Evolutionary conservation across 352 stramenopile species (phyloP).

Genomic region (Elongisporangium prolatum): DNA sequence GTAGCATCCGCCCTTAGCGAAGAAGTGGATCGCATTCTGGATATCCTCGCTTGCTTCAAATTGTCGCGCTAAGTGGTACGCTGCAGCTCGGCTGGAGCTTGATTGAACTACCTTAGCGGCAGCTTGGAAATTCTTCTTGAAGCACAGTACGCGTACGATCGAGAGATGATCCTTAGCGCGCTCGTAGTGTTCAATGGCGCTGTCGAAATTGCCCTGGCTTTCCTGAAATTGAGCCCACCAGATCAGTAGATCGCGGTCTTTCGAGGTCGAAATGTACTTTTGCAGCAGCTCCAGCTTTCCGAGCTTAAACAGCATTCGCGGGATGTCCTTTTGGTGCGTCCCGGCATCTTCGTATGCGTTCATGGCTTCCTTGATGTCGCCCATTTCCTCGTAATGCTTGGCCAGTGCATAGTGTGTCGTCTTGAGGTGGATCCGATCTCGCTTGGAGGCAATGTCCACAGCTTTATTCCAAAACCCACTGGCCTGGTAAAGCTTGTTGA

Average conservation of each 20-base stretch:
- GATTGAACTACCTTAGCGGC: slow-evolving; percentile 86
- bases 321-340: slow-evolving; percentile 89
- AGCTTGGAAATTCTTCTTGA: slow-evolving; percentile 82
- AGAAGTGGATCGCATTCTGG: slow-evolving; percentile 90
- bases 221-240: slow-evolving; percentile 95
- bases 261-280: slow-evolving; percentile 86
- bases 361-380: slow-evolving; percentile 87
- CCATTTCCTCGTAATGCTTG: slow-evolving; percentile 87
- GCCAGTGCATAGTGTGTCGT: slow-evolving; percentile 88
- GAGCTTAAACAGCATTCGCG: slow-evolving; percentile 90
- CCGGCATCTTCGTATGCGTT: slow-evolving; percentile 89
- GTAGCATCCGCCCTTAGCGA: slow-evolving; percentile 83
- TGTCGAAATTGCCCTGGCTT: slow-evolving; percentile 83
- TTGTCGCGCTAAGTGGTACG: slow-evolving; percentile 86
- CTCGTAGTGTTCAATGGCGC: slow-evolving; percentile 87
- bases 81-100: slow-evolving; percentile 62
- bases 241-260: slow-evolving; percentile 82
- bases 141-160: slow-evolving; percentile 90
- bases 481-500: slow-evolving; percentile 91
- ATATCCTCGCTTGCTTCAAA: slow-evolving; percentile 82
- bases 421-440: slow-evolving; percentile 91
- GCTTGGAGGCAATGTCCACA: slow-evolving; percentile 80
- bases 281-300: slow-evolving; percentile 88
- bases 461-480: slow-evolving; percentile 91
- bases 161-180: slow-evolving; percentile 85